phyloP scores from a whole-genome alignment of 2,329 filamentous ascomycete genomes.

The Thielaviopsis euricoi region DNA sequence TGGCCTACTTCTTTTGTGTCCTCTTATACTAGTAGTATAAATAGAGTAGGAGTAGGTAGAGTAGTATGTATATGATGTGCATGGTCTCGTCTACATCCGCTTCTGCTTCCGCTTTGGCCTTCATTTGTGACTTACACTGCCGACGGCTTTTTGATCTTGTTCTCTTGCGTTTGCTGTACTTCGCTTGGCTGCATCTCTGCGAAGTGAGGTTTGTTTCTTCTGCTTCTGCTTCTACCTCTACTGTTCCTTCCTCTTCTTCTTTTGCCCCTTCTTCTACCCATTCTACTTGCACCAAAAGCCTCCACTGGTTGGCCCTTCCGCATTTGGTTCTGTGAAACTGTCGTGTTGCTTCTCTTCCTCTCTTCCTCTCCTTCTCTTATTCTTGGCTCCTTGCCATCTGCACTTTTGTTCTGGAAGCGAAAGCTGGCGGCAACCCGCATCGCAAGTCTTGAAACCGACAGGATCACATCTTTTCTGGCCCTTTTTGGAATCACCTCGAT shows the following conservation, averaged over 20 bases:
- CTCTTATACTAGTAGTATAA: neutral
- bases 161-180: neutral
- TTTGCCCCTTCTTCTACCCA: too few species aligned
- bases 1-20: neutral
- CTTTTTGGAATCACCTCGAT: neutral
- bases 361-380: neutral
- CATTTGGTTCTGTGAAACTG: neutral
- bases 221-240: neutral
- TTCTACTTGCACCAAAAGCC: neutral
- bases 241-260: neutral
- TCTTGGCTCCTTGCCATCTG: neutral
- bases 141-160: neutral
- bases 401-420: neutral
- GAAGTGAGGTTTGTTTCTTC: neutral
- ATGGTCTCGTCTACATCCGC: neutral
- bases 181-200: neutral
- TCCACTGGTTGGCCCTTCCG: neutral
- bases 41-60: too few species aligned
- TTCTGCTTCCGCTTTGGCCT: too few species aligned
- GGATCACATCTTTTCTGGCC: too few species aligned
- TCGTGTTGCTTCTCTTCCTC: neutral
- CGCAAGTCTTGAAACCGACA: neutral
- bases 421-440: neutral
- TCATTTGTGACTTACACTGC: neutral
- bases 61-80: neutral